Percentiles rank a stretch among this genome's conserved stretches.
phyloP scores from a whole-genome alignment of 2,329 filamentous ascomycete species.

The Leptographium galeiforme region DNA sequence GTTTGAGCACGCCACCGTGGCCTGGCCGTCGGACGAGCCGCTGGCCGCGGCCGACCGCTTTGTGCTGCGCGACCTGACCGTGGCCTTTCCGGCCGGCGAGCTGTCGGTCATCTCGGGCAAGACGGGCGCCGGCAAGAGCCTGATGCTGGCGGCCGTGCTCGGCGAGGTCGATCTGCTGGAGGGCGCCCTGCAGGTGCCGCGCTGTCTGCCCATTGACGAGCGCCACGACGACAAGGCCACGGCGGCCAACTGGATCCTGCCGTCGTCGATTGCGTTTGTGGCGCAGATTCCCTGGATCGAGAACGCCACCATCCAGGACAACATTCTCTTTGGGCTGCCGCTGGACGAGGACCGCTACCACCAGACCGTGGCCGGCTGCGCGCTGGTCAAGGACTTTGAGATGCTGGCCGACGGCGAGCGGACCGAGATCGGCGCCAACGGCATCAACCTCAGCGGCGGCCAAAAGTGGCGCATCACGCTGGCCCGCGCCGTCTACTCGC shows the following conservation, averaged over 20 bases:
- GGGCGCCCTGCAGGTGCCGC: conserved; percentile 45
- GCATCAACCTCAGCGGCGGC: conserved; percentile 72
- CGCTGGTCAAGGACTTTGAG: conserved; percentile 60
- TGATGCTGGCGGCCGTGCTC: conserved; percentile 59
- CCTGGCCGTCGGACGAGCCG: conserved; percentile 58
- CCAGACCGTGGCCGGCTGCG: conserved; percentile 59
- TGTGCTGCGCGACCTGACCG: conserved; percentile 47
- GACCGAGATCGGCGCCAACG: conserved; percentile 74
- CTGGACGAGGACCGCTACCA: conserved; percentile 55
- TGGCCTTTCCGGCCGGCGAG: conserved; percentile 54
- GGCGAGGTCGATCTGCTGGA: conserved; percentile 59
- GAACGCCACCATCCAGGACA: conserved; percentile 65
- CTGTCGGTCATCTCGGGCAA: conserved; percentile 64
- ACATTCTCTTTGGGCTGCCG: conserved; percentile 66
- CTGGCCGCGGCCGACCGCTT: conserved; percentile 47
- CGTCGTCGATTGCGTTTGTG: conserved; percentile 58
- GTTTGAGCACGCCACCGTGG: conserved; percentile 55
- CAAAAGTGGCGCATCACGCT: conserved; percentile 75
- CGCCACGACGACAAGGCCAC: conserved; percentile 51
- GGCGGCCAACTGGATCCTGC: conserved; percentile 53
- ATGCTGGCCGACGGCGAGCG: conserved; percentile 65
- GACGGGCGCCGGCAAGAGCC: conserved; percentile 66
- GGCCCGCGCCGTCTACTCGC: conserved; percentile 66
- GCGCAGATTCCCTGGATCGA: conserved; percentile 78
- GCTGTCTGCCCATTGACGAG: conserved; percentile 33